These are phyloP conservation scores for Septoria petroselini DNA, from an alignment of 2,329 filamentous ascomycete genomes.

Conservation along the genomic window DNA sequence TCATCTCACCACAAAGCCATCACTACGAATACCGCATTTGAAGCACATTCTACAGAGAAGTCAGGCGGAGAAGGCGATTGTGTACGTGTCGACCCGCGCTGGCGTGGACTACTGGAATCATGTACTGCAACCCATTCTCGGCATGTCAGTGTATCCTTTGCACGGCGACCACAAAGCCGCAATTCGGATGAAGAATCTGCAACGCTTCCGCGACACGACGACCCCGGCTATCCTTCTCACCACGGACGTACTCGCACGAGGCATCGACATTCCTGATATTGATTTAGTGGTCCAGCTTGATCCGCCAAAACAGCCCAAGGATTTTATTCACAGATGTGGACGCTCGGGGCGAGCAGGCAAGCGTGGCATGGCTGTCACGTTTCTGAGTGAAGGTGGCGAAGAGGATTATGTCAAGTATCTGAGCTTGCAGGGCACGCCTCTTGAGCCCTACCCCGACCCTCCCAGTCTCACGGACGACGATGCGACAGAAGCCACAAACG, in stretches of 20 bases:
- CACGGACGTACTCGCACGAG: slow-evolving; percentile 86
- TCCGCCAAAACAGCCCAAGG: slow-evolving; percentile 82
- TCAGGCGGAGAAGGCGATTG: slow-evolving; percentile 74
- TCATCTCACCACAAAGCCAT: slow-evolving; percentile 71
- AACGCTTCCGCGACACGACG: slow-evolving; percentile 70
- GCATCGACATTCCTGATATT: slow-evolving; percentile 86
- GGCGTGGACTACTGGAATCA: slow-evolving; percentile 92
- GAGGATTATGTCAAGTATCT: slow-evolving; percentile 89
- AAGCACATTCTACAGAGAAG: slow-evolving; percentile 62
- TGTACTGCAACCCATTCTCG: slow-evolving; percentile 68
- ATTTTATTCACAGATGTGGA: slow-evolving; percentile 65
- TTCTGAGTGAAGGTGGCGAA: slow-evolving; percentile 80
- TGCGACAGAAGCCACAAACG: slow-evolving; percentile 55
- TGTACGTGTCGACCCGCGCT: slow-evolving; percentile 91
- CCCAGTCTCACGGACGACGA: slow-evolving; percentile 58
- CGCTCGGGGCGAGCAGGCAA: slow-evolving; percentile 62
- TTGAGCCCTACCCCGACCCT: slow-evolving; percentile 32
- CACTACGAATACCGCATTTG: slow-evolving; percentile 75
- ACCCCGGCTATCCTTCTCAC: slow-evolving; percentile 80
- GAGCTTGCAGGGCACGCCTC: slow-evolving; percentile 41
- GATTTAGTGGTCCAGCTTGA: slow-evolving; percentile 90
- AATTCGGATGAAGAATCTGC: slow-evolving; percentile 83
- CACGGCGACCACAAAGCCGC: slow-evolving; percentile 91
- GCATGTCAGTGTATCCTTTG: slow-evolving; percentile 70
- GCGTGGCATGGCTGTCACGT: slow-evolving; percentile 77